Percentiles rank a stretch among this genome's conserved stretches.
Evolutionary conservation across 2,329 filamentous ascomycete species (phyloP).

Genomic region (Periconia macrospinosa): DNA sequence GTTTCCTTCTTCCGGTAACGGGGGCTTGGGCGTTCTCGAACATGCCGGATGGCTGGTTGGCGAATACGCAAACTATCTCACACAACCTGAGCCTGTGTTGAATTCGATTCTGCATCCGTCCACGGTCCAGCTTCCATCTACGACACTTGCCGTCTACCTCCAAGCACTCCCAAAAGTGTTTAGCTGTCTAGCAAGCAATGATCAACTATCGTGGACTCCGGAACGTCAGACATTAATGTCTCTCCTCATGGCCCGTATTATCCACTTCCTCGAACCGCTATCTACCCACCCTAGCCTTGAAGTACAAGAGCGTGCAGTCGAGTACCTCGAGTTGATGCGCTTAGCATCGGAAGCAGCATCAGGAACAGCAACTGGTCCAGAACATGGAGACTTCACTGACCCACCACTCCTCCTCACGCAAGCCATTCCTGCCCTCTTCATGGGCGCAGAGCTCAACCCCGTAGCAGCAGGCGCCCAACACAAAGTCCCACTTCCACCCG

Average conservation of each 20-base stretch:
- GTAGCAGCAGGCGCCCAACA: slow-evolving; percentile 80
- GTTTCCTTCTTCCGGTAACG: slow-evolving; percentile 54
- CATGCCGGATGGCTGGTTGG: slow-evolving; percentile 84
- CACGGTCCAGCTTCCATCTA: slow-evolving; percentile 60
- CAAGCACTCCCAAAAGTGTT: slow-evolving; percentile 89
- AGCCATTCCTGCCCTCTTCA: slow-evolving; percentile 85
- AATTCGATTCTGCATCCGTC: slow-evolving; percentile 72
- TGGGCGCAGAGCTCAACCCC: slow-evolving; percentile 86
- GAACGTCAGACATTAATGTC: slow-evolving; percentile 74
- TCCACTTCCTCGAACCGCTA: slow-evolving; percentile 79
- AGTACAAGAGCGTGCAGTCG: slow-evolving; percentile 91
- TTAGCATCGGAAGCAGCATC: slow-evolving; percentile 80
- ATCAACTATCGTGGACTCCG: slow-evolving; percentile 68
- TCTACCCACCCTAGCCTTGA: slow-evolving; percentile 84
- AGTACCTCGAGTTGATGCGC: slow-evolving; percentile 87
- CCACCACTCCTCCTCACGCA: slow-evolving; percentile 84
- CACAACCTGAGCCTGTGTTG: slow-evolving; percentile 71
- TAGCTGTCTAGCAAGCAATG: slow-evolving; percentile 67
- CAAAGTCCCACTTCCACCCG: slow-evolving; percentile 79
- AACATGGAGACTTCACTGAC: slow-evolving; percentile 70
- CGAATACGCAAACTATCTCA: slow-evolving; percentile 77
- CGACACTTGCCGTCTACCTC: slow-evolving; percentile 75
- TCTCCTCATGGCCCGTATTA: slow-evolving; percentile 77
- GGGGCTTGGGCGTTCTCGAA: slow-evolving; percentile 66
- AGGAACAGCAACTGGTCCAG: slow-evolving; percentile 59